These are phyloP conservation scores for Schrenkiella parvula DNA, from an alignment of 345 rosid genomes.

Conservation along the genomic window DNA sequence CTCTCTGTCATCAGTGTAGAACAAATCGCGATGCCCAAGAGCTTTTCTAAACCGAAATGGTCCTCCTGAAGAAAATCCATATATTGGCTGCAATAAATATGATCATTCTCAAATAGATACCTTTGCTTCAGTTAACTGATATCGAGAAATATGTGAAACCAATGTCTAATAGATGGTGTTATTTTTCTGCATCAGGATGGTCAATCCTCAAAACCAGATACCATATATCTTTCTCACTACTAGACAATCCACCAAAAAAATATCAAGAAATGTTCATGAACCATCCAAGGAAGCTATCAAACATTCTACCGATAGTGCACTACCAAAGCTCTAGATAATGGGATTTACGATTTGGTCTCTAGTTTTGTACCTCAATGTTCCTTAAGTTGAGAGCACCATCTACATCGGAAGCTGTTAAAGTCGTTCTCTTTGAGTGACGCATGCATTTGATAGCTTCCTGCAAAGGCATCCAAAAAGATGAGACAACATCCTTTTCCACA, in stretches of 20 bases:
- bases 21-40: slow-evolving; percentile 81
- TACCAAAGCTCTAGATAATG: not conserved
- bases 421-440: slow-evolving; percentile 89
- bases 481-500: not conserved
- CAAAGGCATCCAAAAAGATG: slow-evolving; percentile 16
- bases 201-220: slow-evolving; percentile 9
- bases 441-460: slow-evolving; percentile 93
- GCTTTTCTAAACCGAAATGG: slow-evolving; percentile 85
- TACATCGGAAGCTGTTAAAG: slow-evolving; percentile 69
- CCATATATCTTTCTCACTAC: not conserved
- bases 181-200: not conserved
- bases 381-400: slow-evolving; percentile 80
- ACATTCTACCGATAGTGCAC: not conserved
- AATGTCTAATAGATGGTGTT: not conserved
- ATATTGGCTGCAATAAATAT: slow-evolving; percentile 60
- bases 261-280: not conserved
- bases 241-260: not conserved
- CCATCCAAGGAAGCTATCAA: slow-evolving; percentile 4
- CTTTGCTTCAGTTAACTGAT: not conserved
- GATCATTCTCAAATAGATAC: slow-evolving; percentile 16
- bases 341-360: not conserved
- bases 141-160: not conserved
- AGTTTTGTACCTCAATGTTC: slow-evolving; percentile 65
- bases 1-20: slow-evolving; percentile 88
- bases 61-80: slow-evolving; percentile 78